A percentile compares a stretch with the other conserved stretches of the same genome.
Conservation (phyloP, 306 rosid species). For the Cicer pinnatifidum region DNA sequence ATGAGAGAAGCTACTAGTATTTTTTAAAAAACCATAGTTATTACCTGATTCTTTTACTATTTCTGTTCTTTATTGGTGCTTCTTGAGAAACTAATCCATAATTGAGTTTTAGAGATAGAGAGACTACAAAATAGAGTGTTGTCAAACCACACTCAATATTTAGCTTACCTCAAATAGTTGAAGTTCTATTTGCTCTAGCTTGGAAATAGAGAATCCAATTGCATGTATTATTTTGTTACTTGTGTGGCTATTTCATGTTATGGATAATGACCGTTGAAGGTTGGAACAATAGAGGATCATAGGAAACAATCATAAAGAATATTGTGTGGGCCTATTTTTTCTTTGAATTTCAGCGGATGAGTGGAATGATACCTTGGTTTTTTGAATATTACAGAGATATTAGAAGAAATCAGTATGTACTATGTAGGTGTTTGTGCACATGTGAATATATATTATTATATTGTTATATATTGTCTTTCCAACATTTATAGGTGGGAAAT, state of each 20-base stretch:
- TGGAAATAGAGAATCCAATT: slow-evolving; percentile 13
- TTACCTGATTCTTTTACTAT: neutral
- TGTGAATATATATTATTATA: slow-evolving; percentile 4
- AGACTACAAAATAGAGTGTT: neutral
- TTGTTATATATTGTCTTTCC: too few species aligned
- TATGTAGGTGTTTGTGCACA: neutral
- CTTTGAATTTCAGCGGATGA: neutral
- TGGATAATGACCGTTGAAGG: too few species aligned
- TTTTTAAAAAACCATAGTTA: neutral
- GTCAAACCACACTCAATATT: slow-evolving; percentile 10
- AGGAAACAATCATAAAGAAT: too few species aligned
- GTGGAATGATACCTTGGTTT: slow-evolving; percentile 22
- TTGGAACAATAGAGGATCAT: too few species aligned
- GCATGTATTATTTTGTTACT: too few species aligned
- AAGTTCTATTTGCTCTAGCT: neutral
- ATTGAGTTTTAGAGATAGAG: neutral
- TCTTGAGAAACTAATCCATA: neutral
- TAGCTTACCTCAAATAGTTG: slow-evolving; percentile 7
- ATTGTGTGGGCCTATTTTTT: too few species aligned
- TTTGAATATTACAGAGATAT: slow-evolving; percentile 14
- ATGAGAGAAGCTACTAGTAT: neutral
- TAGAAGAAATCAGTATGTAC: neutral
- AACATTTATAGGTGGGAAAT: slow-evolving; percentile 5
- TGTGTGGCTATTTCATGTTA: too few species aligned
- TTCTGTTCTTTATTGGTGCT: neutral